Percentiles rank a stretch among this genome's conserved stretches.
Conservation (phyloP, 176 grass and related monocot species). For the Puccinellia tenuiflora region DNA sequence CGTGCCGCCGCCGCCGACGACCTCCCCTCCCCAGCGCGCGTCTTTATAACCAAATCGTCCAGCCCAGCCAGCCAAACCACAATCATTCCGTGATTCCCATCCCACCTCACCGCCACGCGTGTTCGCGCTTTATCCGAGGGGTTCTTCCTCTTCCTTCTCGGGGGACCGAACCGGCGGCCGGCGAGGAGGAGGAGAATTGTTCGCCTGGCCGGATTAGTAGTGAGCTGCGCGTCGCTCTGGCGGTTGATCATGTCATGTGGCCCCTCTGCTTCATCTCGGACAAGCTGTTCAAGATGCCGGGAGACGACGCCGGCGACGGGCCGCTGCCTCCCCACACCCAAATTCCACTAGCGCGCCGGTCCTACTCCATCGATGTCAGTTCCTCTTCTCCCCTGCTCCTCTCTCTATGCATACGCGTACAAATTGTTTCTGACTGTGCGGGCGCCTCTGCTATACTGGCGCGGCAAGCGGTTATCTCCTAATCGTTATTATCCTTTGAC, state of each 20-base stretch:
- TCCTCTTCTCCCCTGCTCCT: background rate
- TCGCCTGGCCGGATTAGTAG: background rate
- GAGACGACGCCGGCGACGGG: constrained; percentile 26
- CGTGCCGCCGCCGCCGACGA: background rate
- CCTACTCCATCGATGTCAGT: constrained; percentile 65
- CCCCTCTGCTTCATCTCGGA: constrained; percentile 75
- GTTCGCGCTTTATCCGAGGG: background rate
- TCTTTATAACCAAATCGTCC: constrained; percentile 14
- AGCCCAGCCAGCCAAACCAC: background rate
- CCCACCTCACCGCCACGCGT: background rate
- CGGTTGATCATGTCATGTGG: constrained; percentile 64
- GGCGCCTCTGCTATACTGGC: background rate
- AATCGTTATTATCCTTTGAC: background rate
- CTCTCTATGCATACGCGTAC: background rate
- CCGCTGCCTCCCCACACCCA: background rate
- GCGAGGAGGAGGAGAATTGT: background rate
- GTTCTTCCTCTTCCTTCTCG: background rate
- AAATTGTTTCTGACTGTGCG: background rate
- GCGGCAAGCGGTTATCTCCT: background rate
- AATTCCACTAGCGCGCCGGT: constrained; percentile 41
- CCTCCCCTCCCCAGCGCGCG: background rate
- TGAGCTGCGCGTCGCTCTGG: background rate
- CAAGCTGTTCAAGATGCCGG: constrained; percentile 68
- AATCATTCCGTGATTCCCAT: background rate
- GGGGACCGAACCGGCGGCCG: background rate